Base-by-base conservation (phyloP, 2,329 filamentous ascomycete genomes). In the Pezizomycotina sp. region DNA sequence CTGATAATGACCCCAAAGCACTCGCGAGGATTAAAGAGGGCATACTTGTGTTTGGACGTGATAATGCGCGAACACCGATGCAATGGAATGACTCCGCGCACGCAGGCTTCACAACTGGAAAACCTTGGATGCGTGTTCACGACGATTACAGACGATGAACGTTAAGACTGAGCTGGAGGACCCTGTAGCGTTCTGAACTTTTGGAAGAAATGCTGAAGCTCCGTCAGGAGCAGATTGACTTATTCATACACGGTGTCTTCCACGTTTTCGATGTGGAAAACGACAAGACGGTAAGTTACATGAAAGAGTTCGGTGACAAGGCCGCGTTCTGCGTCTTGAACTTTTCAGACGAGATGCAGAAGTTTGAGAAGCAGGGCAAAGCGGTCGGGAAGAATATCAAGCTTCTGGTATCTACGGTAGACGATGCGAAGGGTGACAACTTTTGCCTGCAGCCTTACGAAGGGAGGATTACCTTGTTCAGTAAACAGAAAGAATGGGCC, bases 1-100 rank as follows among this genome's bases (percentile, higher is more conserved):
- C 12, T 12, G 62, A 50, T 34, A 58, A 54, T 54, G n/a, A n/a
- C 10, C 29, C 4, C 18, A 35, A 28, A 15, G 33, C 33, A 2
- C 16, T 35, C 16, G 27, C 33, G 2, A 35, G 33, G 16, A 35
- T 35, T 14, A n/a, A 12, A 10, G 22, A 24, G 12, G 7, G 22
- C 12, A 7, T 24, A 24, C 8, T 24, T 12, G 22, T 8, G 12
- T 12, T 24, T 12, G 22, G 8, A 8, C 22, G 22, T 8, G 22
- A 24, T 12, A 24, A 24, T 24, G 7, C 8, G 7, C 22, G 22
- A 24, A 7, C 12, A 24, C 22, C 22, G 22, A 24, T 24, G 22
- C 22, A 24, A 24, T 24, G 22, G 22, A 12, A 24, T 24, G 7
- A 7, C 12, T 8, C 8, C 22, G 8, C 22, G 12, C 7, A 24